These are phyloP conservation scores for Arabidopsis thaliana DNA, from an alignment of 345 rosid genomes.

Conservation along the genomic window DNA sequence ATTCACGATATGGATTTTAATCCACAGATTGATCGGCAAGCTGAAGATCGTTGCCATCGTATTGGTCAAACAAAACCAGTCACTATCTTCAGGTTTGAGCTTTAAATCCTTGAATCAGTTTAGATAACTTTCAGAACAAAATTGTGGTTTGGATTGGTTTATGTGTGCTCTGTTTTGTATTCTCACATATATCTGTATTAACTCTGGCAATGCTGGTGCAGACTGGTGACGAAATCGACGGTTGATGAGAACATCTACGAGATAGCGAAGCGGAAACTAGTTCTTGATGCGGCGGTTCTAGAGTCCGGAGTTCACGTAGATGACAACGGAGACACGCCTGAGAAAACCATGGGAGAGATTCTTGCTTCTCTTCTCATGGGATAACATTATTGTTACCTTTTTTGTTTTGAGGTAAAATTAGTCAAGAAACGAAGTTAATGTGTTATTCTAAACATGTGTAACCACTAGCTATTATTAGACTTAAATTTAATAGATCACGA, in stretches of 20 bases:
- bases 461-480: constrained; percentile 25
- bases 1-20: constrained; percentile 97
- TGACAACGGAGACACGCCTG: constrained; percentile 58
- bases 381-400: constrained; percentile 34
- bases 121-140: neutral
- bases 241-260: constrained; percentile 93
- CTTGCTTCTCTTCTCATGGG: constrained; percentile 78
- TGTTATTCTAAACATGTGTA: constrained; percentile 35
- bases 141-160: neutral
- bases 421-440: constrained; percentile 36
- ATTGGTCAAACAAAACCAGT: constrained; percentile 96
- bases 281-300: constrained; percentile 88
- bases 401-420: constrained; percentile 25
- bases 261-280: constrained; percentile 86
- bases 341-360: constrained; percentile 94
- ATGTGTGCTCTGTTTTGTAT: neutral
- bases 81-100: constrained; percentile 77
- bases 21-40: constrained; percentile 96
- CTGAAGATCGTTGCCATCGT: constrained; percentile 95
- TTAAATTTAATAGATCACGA: constrained; percentile 30
- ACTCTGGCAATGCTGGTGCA: constrained; percentile 37
- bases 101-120: neutral
- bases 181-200: neutral
- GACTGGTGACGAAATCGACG: constrained; percentile 90
- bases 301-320: constrained; percentile 74